Evolutionary conservation across 192 early-diverging fungal genomes (phyloP).

Genomic region (Podila epigama): DNA sequence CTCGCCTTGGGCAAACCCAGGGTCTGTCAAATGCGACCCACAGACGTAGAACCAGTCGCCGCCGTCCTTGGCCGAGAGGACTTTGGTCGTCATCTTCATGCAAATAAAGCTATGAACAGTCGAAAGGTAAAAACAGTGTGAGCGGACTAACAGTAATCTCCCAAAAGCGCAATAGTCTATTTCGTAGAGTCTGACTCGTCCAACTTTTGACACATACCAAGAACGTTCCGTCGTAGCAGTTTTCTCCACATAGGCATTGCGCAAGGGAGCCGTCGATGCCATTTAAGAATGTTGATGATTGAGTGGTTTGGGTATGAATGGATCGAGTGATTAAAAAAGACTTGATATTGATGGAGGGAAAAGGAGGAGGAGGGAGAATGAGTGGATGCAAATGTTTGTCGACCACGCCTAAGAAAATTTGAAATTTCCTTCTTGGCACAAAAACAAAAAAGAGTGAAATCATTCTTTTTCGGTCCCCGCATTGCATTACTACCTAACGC

Average conservation of each 20-base stretch:
- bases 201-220: slow-evolving; percentile 7
- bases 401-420: not conserved
- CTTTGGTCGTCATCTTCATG: slow-evolving; percentile 57
- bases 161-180: not conserved
- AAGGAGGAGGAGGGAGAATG: not conserved
- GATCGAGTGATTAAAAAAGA: not conserved
- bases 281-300: too few species aligned
- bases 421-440: not conserved
- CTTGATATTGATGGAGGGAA: not conserved
- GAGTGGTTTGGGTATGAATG: not conserved
- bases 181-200: not conserved
- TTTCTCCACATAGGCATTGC: slow-evolving; percentile 44
- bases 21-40: slow-evolving; percentile 52
- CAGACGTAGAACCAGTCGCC: slow-evolving; percentile 64
- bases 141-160: not conserved
- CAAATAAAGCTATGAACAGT: slow-evolving; percentile 53
- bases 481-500: not conserved
- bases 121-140: not conserved
- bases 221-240: slow-evolving; percentile 35
- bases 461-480: not conserved
- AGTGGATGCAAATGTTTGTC: not conserved
- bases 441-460: not conserved
- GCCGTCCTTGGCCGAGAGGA: slow-evolving; percentile 56
- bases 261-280: slow-evolving; percentile 15
- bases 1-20: slow-evolving; percentile 50